Percentiles rank a stretch among this genome's conserved stretches.
Evolutionary conservation across 148 eudicot genomes (phyloP).

Genomic region (Vaccinium vitisidaea): DNA sequence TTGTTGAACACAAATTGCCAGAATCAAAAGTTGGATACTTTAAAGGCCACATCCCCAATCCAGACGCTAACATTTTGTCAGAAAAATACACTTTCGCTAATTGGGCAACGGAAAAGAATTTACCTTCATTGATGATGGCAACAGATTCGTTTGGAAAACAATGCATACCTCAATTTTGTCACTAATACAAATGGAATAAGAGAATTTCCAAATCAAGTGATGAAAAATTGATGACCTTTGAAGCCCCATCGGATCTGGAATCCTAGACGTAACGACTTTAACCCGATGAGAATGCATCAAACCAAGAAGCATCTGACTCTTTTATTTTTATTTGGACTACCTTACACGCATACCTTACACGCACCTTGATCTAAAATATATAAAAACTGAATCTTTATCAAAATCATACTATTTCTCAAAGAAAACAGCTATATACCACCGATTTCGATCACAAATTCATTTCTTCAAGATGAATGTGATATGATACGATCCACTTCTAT

Average conservation of each 20-base stretch:
- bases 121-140: not conserved
- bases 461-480: not conserved
- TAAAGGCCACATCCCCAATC: not conserved
- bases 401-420: not conserved
- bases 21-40: not conserved
- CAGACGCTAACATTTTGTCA: not conserved
- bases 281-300: not conserved
- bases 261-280: not conserved
- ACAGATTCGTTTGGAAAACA: not conserved
- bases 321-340: no score
- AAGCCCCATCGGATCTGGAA: not conserved
- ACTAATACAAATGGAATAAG: not conserved
- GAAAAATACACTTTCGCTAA: not conserved
- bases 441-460: not conserved
- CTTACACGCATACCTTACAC: no score
- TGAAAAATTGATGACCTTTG: not conserved
- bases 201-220: not conserved
- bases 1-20: not conserved
- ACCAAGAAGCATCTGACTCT: not conserved
- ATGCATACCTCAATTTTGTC: not conserved
- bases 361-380: not conserved
- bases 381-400: not conserved
- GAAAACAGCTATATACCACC: not conserved
- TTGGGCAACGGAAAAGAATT: not conserved
- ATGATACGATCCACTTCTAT: not conserved